Percentiles rank a stretch among this genome's conserved stretches.
These are phyloP conservation scores for Apiospora koreana DNA, from an alignment of 2,329 filamentous ascomycete genomes.

Conservation along the genomic window DNA sequence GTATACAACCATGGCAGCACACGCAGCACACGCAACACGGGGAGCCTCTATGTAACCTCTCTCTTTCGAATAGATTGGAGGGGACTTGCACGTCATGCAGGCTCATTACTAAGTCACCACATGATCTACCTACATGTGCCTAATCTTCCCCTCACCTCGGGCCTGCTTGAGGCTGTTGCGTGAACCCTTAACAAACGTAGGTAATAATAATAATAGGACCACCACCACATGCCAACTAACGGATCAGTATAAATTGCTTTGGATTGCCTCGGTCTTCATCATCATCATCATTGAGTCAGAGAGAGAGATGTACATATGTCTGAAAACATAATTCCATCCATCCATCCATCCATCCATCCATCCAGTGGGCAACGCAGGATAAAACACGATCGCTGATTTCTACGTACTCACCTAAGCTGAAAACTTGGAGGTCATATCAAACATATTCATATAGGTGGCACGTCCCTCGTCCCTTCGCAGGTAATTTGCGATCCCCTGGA, in stretches of 20 bases:
- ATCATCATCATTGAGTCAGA: too few species aligned
- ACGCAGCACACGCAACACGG: too few species aligned
- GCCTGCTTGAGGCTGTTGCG: too few species aligned
- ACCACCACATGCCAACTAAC: too few species aligned
- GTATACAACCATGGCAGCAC: background rate
- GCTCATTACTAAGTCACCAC: background rate
- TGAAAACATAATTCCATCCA: background rate
- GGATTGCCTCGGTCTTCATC: background rate
- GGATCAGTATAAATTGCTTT: background rate
- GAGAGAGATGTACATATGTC: too few species aligned
- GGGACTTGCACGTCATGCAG: background rate
- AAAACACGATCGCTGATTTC: too few species aligned
- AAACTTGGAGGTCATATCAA: background rate
- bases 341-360: too few species aligned
- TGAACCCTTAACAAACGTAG: too few species aligned
- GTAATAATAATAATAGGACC: too few species aligned
- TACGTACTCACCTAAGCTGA: too few species aligned
- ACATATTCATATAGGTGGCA: too few species aligned
- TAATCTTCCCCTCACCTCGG: background rate
- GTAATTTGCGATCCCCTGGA: background rate
- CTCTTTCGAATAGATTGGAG: background rate
- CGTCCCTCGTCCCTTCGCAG: background rate
- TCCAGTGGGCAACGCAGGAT: background rate
- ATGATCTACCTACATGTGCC: too few species aligned
- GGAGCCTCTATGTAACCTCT: background rate